These are phyloP conservation scores for Trypanosoma melophagium DNA, from an alignment of 208 protist genomes.

Conservation along the genomic window DNA sequence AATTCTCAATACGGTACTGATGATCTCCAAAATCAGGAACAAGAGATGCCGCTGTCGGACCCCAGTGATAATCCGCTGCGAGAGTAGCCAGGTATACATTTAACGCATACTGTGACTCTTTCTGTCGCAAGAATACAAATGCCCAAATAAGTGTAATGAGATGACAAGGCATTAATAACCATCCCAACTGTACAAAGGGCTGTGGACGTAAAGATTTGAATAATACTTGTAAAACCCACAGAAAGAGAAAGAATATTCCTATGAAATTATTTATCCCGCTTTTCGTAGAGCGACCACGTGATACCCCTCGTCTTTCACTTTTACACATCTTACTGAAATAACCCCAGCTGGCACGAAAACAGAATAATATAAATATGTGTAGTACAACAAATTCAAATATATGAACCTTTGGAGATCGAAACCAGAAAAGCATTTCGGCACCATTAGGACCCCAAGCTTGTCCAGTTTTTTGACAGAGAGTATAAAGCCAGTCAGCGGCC, in stretches of 20 bases:
- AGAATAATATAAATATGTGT: slow-evolving; percentile 28
- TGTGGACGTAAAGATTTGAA: slow-evolving; percentile 45
- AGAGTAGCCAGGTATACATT: slow-evolving; percentile 67
- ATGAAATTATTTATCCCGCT: slow-evolving; percentile 47
- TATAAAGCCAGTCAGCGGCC: slow-evolving; percentile 30
- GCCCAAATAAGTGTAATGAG: slow-evolving; percentile 60
- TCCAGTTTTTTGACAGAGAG: slow-evolving; percentile 40
- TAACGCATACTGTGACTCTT: slow-evolving; percentile 35
- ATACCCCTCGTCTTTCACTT: neutral
- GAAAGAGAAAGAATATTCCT: slow-evolving; percentile 33
- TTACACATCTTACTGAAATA: slow-evolving; percentile 14
- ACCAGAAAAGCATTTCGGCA: slow-evolving; percentile 46
- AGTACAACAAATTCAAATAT: slow-evolving; percentile 43
- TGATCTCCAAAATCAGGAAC: slow-evolving; percentile 69
- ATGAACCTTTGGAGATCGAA: slow-evolving; percentile 64
- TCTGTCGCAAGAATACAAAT: slow-evolving; percentile 37
- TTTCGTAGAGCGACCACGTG: slow-evolving; percentile 30
- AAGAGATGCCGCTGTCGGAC: slow-evolving; percentile 33
- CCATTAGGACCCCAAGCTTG: slow-evolving; percentile 56
- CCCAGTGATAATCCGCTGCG: slow-evolving; percentile 56
- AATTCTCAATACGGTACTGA: slow-evolving; percentile 46
- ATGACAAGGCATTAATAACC: slow-evolving; percentile 86
- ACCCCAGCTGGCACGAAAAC: slow-evolving; percentile 32
- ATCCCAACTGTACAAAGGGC: slow-evolving; percentile 75
- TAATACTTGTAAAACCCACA: slow-evolving; percentile 45